phyloP scores from a whole-genome alignment of 2,329 filamentous ascomycete species.

The Sclerotinia glacialis region DNA sequence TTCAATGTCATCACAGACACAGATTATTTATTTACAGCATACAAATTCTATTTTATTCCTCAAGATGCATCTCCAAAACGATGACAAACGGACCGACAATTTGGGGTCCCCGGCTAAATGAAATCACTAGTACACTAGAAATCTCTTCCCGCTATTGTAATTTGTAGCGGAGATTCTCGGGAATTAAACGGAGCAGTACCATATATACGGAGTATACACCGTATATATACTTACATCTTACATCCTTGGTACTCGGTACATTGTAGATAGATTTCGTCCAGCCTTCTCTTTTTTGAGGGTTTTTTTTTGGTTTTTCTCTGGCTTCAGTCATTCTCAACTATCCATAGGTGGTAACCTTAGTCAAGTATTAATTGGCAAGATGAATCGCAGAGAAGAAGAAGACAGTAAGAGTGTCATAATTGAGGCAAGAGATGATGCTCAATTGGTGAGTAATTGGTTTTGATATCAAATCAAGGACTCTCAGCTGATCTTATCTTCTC shows the following conservation, averaged over 20 bases:
- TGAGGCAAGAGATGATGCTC: constrained; percentile 22
- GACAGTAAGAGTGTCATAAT: constrained; percentile 16
- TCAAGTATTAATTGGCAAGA: constrained; percentile 2
- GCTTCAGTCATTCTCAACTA: neutral
- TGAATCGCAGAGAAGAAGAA: constrained; percentile 9
- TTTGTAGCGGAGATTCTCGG: constrained; percentile 10
- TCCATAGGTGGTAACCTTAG: neutral
- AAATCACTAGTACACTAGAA: constrained; percentile 1
- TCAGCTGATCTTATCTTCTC: constrained; percentile 22
- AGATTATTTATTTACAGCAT: too few relatives aligned
- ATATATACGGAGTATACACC: too few relatives aligned
- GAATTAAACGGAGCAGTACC: neutral
- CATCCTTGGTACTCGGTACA: neutral
- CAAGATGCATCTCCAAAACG: neutral
- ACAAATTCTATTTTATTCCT: too few relatives aligned
- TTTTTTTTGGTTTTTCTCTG: neutral
- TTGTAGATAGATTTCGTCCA: neutral
- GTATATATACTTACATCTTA: too few relatives aligned
- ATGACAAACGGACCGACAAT: constrained; percentile 12
- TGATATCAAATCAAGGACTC: neutral
- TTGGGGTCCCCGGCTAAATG: neutral
- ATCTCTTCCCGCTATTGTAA: constrained; percentile 7
- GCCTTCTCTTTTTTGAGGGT: neutral
- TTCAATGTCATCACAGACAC: too few relatives aligned
- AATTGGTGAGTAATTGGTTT: constrained; percentile 11